Evolutionary conservation across 768 basidiomycete genomes (phyloP).

Genomic region (Wakefieldia striispora): DNA sequence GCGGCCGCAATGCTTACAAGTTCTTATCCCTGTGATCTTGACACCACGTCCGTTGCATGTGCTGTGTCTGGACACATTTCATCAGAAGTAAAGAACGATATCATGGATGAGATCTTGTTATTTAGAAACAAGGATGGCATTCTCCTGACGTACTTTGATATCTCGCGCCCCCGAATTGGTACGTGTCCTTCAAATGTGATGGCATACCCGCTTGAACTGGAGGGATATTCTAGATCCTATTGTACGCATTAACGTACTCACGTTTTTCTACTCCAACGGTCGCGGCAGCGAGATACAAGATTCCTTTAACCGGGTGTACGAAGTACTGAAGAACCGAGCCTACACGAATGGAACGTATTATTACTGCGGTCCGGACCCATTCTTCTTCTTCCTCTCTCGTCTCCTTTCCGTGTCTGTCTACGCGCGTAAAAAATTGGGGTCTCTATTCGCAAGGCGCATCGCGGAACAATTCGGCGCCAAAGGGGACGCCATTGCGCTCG

Average conservation of each 20-base stretch:
- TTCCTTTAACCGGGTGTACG: conserved; percentile 20
- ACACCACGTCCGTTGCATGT: conserved; percentile 21
- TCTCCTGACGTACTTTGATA: conserved; percentile 19
- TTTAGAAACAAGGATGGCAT: conserved; percentile 20
- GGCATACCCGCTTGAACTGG: neutral
- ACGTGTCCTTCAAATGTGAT: neutral
- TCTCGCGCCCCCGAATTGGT: conserved; percentile 22
- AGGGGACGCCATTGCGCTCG: neutral
- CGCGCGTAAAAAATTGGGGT: conserved; percentile 11
- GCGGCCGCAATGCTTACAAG: conserved; percentile 7
- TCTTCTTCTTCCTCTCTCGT: conserved; percentile 23
- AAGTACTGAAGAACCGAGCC: conserved; percentile 22
- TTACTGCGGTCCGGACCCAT: conserved; percentile 16
- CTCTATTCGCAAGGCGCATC: conserved; percentile 16
- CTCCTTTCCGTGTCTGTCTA: conserved; percentile 17
- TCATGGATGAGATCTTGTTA: conserved; percentile 19
- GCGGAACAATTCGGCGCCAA: neutral
- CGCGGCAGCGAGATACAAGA: conserved; percentile 17
- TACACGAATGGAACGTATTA: conserved; percentile 21
- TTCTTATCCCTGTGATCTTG: conserved; percentile 17
- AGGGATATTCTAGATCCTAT: conserved; percentile 9
- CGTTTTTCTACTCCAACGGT: conserved; percentile 20
- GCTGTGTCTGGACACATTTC: conserved; percentile 14
- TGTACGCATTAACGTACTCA: conserved; percentile 20
- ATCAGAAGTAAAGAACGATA: conserved; percentile 16